Evolutionary conservation across 73 alveolate genomes (phyloP).

Genomic region (Blepharisma stoltei): DNA sequence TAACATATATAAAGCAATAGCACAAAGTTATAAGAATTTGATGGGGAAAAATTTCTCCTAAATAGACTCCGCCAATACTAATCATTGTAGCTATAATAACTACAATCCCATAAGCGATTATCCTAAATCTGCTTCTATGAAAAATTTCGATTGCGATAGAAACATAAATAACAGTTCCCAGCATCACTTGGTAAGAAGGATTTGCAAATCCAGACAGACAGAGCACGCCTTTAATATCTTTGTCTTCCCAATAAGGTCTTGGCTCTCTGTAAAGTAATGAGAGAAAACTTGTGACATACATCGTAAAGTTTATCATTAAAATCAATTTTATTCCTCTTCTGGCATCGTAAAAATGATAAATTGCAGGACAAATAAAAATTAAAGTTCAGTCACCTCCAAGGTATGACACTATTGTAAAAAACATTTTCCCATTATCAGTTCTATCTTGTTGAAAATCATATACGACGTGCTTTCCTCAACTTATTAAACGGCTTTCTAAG

Average conservation of each 20-base stretch:
- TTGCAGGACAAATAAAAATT: background rate
- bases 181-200: constrained; percentile 3
- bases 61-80: background rate
- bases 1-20: background rate
- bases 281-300: background rate
- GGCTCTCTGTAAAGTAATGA: background rate
- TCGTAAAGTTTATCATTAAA: background rate
- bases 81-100: background rate
- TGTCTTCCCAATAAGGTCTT: background rate
- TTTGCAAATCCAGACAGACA: constrained; percentile 8
- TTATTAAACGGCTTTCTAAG: background rate
- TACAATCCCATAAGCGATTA: background rate
- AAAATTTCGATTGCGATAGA: background rate
- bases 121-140: background rate
- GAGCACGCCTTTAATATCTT: background rate
- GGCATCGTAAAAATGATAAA: background rate
- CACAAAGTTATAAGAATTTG: background rate
- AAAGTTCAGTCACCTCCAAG: background rate
- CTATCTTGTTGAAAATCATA: background rate
- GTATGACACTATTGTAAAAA: background rate
- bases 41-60: constrained; percentile 17
- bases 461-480: background rate
- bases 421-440: background rate
- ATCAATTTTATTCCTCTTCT: background rate
- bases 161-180: background rate